Evolutionary conservation across 495 filamentous ascomycete species (phyloP), one percentile per base, ranked within the genome.

Genomic region (Hypomontagnella monticulosa): DNA sequence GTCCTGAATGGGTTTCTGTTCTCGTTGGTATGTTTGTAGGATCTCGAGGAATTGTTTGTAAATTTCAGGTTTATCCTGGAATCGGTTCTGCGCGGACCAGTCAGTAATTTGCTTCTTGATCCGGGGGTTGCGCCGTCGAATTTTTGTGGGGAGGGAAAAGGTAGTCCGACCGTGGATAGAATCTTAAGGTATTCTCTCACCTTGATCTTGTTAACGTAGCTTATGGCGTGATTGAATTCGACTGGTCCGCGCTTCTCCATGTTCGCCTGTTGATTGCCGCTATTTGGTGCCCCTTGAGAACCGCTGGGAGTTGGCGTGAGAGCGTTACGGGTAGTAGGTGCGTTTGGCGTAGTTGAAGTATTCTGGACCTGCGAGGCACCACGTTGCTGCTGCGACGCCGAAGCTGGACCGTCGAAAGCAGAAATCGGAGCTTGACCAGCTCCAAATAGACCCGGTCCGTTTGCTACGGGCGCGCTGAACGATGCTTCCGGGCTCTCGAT

Each of bases 141-240:
- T 61, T 66, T 53, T 66, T 56, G 54, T 62, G 59, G 70, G 56
- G 54, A 40, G 19, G 32, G 48, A 16, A 20, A 20, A 43, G 15
- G 19, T 42, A 16, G 18, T 44, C 37, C 34, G 14, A 47, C 37
- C 34, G 14, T 37, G 19, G 53, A 20, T 16, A 33, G 20, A 18
- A 14, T 52, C 33, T 16, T 20, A 6, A 52, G n/a, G n/a, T 36
- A 32, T 14, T 19, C 14, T 44, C 76, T 73, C 75, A 96, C 93
- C 88, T 99, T 99, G 54, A 99, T 99, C 79, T 99, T 99, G 74
- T 99, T 99, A 43, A 99, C 96, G 72, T 99, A 99, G 73, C 93
- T 97, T 61, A 99, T 99, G 0, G 96, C 96, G 80, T 99, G 96
- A 76, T 99, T 99, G 79, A 99, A 99, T 72, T 99, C 96, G 1